A percentile compares a stretch with the other conserved stretches of the same genome.
phyloP scores from a whole-genome alignment of 306 rosid genomes.

The Cicer yamashitae region DNA sequence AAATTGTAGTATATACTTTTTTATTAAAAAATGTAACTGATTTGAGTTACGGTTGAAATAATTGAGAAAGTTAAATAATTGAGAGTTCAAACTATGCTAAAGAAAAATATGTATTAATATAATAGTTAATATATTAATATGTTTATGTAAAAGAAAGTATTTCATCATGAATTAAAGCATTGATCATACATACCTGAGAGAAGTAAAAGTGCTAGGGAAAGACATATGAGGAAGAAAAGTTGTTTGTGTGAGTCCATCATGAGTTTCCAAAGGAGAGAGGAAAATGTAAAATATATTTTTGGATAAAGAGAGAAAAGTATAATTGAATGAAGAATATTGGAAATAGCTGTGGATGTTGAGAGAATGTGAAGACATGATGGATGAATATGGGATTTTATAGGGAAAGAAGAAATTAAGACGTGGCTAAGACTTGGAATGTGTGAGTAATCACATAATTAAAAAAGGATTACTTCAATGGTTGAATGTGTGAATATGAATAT shows the following conservation, averaged over 20 bases:
- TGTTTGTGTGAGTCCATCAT: conserved; percentile 29
- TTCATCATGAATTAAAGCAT: background rate
- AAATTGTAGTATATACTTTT: no score
- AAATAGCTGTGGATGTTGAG: background rate
- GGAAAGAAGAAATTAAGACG: background rate
- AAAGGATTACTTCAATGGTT: background rate
- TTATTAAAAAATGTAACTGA: no score
- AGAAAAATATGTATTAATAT: no score
- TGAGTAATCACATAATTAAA: background rate
- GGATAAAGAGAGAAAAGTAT: background rate
- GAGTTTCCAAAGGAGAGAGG: background rate
- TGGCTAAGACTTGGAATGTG: conserved; percentile 4
- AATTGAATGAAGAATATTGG: background rate
- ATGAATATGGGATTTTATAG: conserved; percentile 1
- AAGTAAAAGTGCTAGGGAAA: conserved; percentile 12
- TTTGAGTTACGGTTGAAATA: no score
- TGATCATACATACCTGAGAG: conserved; percentile 38
- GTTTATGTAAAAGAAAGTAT: no score
- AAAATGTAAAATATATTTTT: background rate
- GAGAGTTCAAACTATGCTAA: no score
- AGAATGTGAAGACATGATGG: background rate
- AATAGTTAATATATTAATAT: no score
- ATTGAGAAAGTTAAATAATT: no score
- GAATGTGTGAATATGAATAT: background rate
- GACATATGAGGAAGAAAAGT: conserved; percentile 15